Evolutionary conservation across 495 filamentous ascomycete genomes (phyloP), one percentile per base, ranked within the genome.

Genomic region (Penicillium ochrochloron): DNA sequence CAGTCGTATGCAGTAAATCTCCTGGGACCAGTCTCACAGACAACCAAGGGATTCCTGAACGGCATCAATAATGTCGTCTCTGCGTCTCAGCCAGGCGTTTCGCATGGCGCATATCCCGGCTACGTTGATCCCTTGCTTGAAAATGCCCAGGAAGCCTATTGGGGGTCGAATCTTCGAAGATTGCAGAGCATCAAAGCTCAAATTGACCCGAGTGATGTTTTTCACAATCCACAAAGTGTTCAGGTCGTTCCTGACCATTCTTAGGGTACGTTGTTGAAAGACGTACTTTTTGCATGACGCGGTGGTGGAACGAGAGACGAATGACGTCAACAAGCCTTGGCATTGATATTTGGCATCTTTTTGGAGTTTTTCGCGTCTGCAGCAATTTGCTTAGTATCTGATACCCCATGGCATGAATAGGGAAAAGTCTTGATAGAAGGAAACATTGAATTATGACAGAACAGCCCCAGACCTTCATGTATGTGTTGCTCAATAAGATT

Each of bases 91-190:
- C 70, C 78, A 0, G 53, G 67, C 3, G 72, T 62, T 9, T 58
- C 59, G 31, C 71, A 75, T 53, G 74, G 75, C 7, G 74, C 85
- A 0, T 94, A 93, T 74, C 81, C 89, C 0, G 91, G 90, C 21
- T 92, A 92, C 68, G 84, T 92, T 6, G 91, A 94, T 72, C 86
- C 88, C 1, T 75, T 71, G 5, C 65, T 91, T 60, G 69, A 67
- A 27, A 62, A 84, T 39, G 66, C 70, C 0, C 75, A 69, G 31
- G 69, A 79, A 27, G 81, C 84, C 0, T 93, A 90, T 64, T 90
- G 82, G 78, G 76, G 83, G 0, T 52, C 71, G 5, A 88, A 84
- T 64, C 71, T 88, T n/a, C 73, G 73, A 4, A 75, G 74, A 35
- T 70, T 90, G 50, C 70, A 82, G 70, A 57, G 73, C 48, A 78